Evolutionary conservation across 2,329 filamentous ascomycete genomes (phyloP).

Genomic region (Scedosporium apiospermum): DNA sequence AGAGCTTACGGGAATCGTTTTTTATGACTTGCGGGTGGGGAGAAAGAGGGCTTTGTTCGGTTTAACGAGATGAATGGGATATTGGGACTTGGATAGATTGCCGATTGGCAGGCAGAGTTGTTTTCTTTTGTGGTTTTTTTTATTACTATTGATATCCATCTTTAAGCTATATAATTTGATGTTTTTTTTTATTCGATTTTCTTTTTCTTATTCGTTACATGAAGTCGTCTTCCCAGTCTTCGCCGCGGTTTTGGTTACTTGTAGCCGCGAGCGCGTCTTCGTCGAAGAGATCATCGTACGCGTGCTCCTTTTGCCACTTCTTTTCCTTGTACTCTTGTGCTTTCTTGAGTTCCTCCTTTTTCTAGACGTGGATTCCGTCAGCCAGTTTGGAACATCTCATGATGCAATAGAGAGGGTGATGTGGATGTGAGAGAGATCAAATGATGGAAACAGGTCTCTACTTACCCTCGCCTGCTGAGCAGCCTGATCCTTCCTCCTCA

Average conservation of each 20-base stretch:
- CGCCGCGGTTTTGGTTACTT: constrained; percentile 77
- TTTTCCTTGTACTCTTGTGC: constrained; percentile 77
- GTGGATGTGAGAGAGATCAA: not conserved
- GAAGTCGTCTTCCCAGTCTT: constrained; percentile 82
- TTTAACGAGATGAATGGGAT: not conserved
- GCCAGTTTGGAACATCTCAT: too few species aligned
- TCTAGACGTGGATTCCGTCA: constrained; percentile 31
- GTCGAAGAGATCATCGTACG: constrained; percentile 84
- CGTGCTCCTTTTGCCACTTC: constrained; percentile 95
- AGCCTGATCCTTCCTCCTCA: constrained; percentile 63
- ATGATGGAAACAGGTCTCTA: constrained; percentile 2
- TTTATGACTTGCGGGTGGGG: not conserved
- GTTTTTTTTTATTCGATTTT: not conserved
- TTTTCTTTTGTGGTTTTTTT: not conserved
- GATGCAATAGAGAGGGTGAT: too few species aligned
- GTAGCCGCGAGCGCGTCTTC: constrained; percentile 68
- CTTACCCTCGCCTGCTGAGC: constrained; percentile 51
- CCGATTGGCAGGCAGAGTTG: not conserved
- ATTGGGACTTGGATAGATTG: not conserved
- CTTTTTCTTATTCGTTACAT: constrained; percentile 49
- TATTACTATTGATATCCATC: not conserved
- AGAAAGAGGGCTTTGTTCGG: not conserved
- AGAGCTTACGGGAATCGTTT: not conserved
- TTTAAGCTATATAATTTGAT: not conserved
- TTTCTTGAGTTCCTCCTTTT: constrained; percentile 64